These are phyloP conservation scores for Friedmanniomyces endolithicus DNA, from an alignment of 495 filamentous ascomycete genomes.

Conservation along the genomic window DNA sequence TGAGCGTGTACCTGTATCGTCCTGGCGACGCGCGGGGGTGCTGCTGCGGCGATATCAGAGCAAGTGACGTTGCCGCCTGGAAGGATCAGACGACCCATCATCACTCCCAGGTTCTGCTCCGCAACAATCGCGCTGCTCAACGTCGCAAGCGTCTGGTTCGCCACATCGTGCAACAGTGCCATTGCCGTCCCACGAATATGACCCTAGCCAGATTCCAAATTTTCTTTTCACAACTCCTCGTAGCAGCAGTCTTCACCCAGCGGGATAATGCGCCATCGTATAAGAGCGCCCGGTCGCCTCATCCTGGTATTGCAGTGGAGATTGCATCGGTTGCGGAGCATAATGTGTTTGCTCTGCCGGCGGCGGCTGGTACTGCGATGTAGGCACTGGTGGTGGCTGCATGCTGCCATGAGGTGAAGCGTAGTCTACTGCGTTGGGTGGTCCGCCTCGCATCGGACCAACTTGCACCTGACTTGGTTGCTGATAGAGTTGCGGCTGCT, in stretches of 20 bases:
- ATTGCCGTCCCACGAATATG: no score
- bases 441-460: not conserved
- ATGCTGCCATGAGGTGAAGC: conserved; percentile 2
- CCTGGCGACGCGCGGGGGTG: no score
- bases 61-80: no score
- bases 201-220: no score
- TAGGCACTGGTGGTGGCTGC: conserved; percentile 4
- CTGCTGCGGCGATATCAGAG: no score
- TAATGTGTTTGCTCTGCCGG: conserved; percentile 1
- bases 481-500: not conserved
- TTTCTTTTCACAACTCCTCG: not conserved
- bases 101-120: no score
- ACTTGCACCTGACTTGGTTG: conserved; percentile 1
- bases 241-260: not conserved
- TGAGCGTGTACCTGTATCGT: no score
- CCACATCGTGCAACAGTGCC: no score
- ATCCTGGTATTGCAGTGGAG: conserved; percentile 1
- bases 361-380: not conserved
- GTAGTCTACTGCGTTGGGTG: not conserved
- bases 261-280: not conserved
- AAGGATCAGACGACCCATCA: no score
- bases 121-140: no score
- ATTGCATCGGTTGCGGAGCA: not conserved
- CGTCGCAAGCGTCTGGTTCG: no score
- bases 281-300: not conserved